Percentiles rank a stretch among this genome's conserved stretches.
Evolutionary conservation across 2,329 filamentous ascomycete species (phyloP).

Genomic region (Fusarium euwallaceae): DNA sequence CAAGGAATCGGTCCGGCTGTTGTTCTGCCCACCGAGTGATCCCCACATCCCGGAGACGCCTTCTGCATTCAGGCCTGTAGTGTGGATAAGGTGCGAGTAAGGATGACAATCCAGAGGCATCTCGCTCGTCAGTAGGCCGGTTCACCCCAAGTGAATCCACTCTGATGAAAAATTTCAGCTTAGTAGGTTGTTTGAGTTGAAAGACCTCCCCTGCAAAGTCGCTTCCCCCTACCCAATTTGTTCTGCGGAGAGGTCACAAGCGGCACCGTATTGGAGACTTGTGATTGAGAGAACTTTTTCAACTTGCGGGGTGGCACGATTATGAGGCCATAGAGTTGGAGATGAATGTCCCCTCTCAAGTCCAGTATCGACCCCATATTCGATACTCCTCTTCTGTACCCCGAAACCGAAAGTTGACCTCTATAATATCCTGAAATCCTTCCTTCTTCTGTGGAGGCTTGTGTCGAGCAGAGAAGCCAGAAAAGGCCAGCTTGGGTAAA

Average conservation of each 20-base stretch:
- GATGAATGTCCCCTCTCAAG: constrained; percentile 55
- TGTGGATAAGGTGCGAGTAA: constrained; percentile 6
- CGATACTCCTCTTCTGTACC: constrained; percentile 76
- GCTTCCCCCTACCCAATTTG: constrained; percentile 27
- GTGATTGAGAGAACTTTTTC: constrained; percentile 23
- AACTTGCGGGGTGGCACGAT: constrained; percentile 39
- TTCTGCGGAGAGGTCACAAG: constrained; percentile 5
- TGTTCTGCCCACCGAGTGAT: constrained; percentile 35
- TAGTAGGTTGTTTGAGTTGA: neutral
- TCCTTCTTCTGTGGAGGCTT: constrained; percentile 79
- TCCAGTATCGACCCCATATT: constrained; percentile 85
- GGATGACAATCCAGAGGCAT: constrained; percentile 22
- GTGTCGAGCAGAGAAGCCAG: constrained; percentile 79
- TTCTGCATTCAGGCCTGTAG: constrained; percentile 4
- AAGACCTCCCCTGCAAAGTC: constrained; percentile 6
- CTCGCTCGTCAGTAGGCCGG: constrained; percentile 7
- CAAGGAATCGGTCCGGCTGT: constrained; percentile 40
- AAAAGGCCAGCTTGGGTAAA: constrained; percentile 86
- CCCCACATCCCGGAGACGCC: constrained; percentile 19
- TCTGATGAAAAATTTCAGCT: constrained; percentile 5
- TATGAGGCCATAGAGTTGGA: constrained; percentile 15
- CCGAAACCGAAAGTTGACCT: constrained; percentile 81
- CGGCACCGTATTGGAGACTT: constrained; percentile 12
- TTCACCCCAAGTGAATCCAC: constrained; percentile 1
- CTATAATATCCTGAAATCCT: constrained; percentile 85